phyloP scores from a whole-genome alignment of 495 filamentous ascomycete species.

The Penicillium verhagenii region DNA sequence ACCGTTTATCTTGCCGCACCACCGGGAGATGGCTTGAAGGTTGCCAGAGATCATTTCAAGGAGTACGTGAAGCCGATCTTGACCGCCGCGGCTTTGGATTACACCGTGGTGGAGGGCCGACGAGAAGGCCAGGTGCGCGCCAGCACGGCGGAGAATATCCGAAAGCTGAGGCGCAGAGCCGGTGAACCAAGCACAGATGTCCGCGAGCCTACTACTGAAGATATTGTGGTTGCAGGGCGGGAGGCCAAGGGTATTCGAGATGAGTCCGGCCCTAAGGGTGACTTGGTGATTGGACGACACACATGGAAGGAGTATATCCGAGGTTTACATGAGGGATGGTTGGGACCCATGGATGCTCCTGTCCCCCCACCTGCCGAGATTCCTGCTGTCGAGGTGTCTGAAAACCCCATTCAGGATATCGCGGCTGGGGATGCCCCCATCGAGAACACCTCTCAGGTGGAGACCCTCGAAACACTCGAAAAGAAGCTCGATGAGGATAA shows the following conservation, averaged over 20 bases:
- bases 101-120: constrained; percentile 89
- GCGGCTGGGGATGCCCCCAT: constrained; percentile 22
- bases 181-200: constrained; percentile 49
- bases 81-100: constrained; percentile 86
- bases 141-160: constrained; percentile 76
- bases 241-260: constrained; percentile 61
- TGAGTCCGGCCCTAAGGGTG: constrained; percentile 71
- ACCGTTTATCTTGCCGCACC: constrained; percentile 85
- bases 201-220: constrained; percentile 45
- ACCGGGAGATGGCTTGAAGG: constrained; percentile 77
- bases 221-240: constrained; percentile 55
- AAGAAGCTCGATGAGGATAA: constrained; percentile 36
- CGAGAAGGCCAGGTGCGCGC: constrained; percentile 85
- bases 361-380: constrained; percentile 11
- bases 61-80: constrained; percentile 94
- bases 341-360: constrained; percentile 72
- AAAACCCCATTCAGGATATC: constrained; percentile 31
- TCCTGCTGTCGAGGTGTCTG: constrained; percentile 15
- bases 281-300: constrained; percentile 86
- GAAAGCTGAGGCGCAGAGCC: constrained; percentile 58
- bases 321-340: constrained; percentile 93
- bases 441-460: constrained; percentile 10
- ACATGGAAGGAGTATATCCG: constrained; percentile 98
- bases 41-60: constrained; percentile 87
- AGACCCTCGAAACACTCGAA: constrained; percentile 7